phyloP scores from a whole-genome alignment of 305 asterid genomes.

The Coffea humblotiana region DNA sequence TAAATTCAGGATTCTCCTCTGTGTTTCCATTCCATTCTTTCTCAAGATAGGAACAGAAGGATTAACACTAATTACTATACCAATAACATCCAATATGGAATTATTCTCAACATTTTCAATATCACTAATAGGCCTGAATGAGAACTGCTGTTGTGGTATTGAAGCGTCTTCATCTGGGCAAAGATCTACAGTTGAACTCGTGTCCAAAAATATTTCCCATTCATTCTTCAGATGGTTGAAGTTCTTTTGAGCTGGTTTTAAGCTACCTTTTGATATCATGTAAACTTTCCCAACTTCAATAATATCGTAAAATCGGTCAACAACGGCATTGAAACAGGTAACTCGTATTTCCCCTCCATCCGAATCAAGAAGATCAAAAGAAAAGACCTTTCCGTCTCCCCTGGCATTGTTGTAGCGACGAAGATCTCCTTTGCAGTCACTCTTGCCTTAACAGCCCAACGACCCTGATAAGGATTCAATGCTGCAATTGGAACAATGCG shows the following conservation, averaged over 20 bases:
- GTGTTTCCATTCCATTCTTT: constrained; percentile 98
- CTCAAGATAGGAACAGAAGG: constrained; percentile 88
- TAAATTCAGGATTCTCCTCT: constrained; percentile 67
- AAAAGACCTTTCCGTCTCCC: constrained; percentile 97
- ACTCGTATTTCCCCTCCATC: constrained; percentile 96
- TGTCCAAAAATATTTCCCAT: constrained; percentile 88
- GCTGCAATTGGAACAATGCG: constrained; percentile 89
- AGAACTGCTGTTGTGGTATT: constrained; percentile 85
- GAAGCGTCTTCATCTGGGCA: constrained; percentile 87
- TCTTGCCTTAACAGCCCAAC: constrained; percentile 98
- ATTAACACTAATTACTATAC: constrained; percentile 67
- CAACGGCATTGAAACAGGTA: constrained; percentile 90
- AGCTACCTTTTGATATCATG: constrained; percentile 82
- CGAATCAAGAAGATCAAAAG: constrained; percentile 92
- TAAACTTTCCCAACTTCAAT: constrained; percentile 83
- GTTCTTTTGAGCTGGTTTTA: constrained; percentile 94
- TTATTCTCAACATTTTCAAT: constrained; percentile 77
- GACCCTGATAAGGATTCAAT: constrained; percentile 95
- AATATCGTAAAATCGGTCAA: constrained; percentile 70
- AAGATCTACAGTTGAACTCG: constrained; percentile 70
- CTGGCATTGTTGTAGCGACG: constrained; percentile 86
- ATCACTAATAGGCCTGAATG: constrained; percentile 73
- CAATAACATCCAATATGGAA: constrained; percentile 81
- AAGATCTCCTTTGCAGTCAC: constrained; percentile 93
- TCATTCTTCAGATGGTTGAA: constrained; percentile 94